These are phyloP conservation scores for Boletus tomentosulus DNA, from an alignment of 768 basidiomycete genomes.

Conservation along the genomic window DNA sequence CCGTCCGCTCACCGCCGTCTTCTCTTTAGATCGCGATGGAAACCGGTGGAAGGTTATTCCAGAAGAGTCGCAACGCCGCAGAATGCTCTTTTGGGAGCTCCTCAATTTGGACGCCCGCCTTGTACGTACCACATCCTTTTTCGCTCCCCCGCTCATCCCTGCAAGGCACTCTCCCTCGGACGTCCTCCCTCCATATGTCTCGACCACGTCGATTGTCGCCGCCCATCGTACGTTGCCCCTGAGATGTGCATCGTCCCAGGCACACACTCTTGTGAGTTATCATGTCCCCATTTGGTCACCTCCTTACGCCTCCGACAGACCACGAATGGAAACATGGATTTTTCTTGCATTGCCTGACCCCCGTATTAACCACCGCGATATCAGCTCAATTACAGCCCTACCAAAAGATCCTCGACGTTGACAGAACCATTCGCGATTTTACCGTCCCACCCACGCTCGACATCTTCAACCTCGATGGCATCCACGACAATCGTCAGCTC, in stretches of 20 bases:
- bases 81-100: slow-evolving; percentile 71
- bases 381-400: slow-evolving; percentile 52
- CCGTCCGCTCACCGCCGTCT: slow-evolving; percentile 23
- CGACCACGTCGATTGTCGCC: slow-evolving; percentile 59
- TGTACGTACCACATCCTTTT: slow-evolving; percentile 40
- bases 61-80: slow-evolving; percentile 66
- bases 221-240: slow-evolving; percentile 31
- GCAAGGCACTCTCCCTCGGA: slow-evolving; percentile 63
- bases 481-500: slow-evolving; percentile 45
- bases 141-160: slow-evolving; percentile 8
- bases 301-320: slow-evolving; percentile 37
- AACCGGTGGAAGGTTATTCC: slow-evolving; percentile 62
- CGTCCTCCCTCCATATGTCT: slow-evolving; percentile 67
- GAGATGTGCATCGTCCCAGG: slow-evolving; percentile 29
- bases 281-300: slow-evolving; percentile 4
- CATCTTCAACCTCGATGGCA: slow-evolving; percentile 36
- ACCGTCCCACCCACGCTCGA: slow-evolving; percentile 48
- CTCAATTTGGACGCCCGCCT: slow-evolving; percentile 64
- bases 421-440: slow-evolving; percentile 54
- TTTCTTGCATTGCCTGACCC: slow-evolving; percentile 58
- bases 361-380: slow-evolving; percentile 56
- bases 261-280: slow-evolving; percentile 26
- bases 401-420: slow-evolving; percentile 47
- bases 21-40: slow-evolving; percentile 58
- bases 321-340: slow-evolving; percentile 71